Evolutionary conservation across 306 rosid genomes (phyloP).

Genomic region (Sesbania bispinosa): DNA sequence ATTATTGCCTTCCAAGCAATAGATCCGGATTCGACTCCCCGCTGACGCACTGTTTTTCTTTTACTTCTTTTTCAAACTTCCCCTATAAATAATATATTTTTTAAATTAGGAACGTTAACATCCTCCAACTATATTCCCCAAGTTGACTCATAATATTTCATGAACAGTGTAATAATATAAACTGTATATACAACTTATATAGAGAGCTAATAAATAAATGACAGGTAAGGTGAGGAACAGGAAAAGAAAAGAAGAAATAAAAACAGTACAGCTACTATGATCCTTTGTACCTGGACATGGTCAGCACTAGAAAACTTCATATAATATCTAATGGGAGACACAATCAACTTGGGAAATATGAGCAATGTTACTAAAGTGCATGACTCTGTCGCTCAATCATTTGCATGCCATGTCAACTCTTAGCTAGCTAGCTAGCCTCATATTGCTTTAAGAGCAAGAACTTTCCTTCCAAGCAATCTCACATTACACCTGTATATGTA

Average conservation of each 20-base stretch:
- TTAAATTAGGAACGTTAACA: not conserved
- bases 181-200: not conserved
- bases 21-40: conserved; percentile 29
- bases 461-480: no score
- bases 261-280: not conserved
- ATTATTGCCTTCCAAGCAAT: conserved; percentile 30
- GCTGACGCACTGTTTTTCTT: not conserved
- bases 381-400: conserved; percentile 7
- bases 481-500: no score
- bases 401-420: not conserved
- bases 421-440: not conserved
- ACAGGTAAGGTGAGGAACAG: not conserved
- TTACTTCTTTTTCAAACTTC: no score
- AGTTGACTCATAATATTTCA: conserved; percentile 16
- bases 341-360: conserved; percentile 13
- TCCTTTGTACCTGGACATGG: conserved; percentile 23
- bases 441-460: no score
- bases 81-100: not conserved
- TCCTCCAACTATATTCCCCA: not conserved
- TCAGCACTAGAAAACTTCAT: not conserved
- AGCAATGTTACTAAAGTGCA: not conserved
- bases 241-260: not conserved
- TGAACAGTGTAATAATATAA: not conserved
- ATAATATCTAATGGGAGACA: conserved; percentile 22
- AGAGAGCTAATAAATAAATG: not conserved